A percentile compares a stretch with the other conserved stretches of the same genome.
phyloP scores from a whole-genome alignment of 1,284 basidiomycete species.

The Microbotryum silenes-acaulis region DNA sequence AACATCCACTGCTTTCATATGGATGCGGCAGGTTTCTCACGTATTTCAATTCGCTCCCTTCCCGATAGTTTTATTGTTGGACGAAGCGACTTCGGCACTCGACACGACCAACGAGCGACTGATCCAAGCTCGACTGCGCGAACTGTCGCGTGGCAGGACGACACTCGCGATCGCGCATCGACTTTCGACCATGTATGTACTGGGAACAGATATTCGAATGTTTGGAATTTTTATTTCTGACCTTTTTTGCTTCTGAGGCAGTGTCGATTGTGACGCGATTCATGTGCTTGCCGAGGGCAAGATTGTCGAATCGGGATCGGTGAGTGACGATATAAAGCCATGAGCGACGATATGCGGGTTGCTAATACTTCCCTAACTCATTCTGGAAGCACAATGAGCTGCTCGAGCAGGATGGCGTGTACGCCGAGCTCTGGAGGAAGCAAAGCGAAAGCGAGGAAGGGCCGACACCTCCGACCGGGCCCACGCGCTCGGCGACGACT shows the following conservation, averaged over 20 bases:
- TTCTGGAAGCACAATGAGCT: neutral
- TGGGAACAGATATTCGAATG: slow-evolving; percentile 23
- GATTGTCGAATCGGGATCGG: slow-evolving; percentile 62
- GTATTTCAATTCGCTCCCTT: too few relatives aligned
- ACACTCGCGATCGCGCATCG: slow-evolving; percentile 72
- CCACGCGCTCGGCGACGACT: too few relatives aligned
- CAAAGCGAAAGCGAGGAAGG: too few relatives aligned
- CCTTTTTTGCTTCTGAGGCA: slow-evolving; percentile 34
- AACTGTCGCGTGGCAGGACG: slow-evolving; percentile 57
- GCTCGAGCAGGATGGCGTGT: slow-evolving; percentile 28
- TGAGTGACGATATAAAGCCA: neutral
- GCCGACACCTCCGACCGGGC: too few relatives aligned
- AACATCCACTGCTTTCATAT: slow-evolving; percentile 45
- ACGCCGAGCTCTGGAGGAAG: slow-evolving; percentile 12
- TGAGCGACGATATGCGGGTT: neutral
- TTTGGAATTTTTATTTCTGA: slow-evolving; percentile 10
- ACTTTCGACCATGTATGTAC: slow-evolving; percentile 53
- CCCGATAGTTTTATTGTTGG: slow-evolving; percentile 21
- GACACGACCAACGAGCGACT: slow-evolving; percentile 76
- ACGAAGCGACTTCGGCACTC: slow-evolving; percentile 52
- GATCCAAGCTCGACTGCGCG: slow-evolving; percentile 72
- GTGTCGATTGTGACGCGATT: slow-evolving; percentile 64
- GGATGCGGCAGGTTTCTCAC: too few relatives aligned
- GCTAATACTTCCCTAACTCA: neutral
- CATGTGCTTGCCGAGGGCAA: slow-evolving; percentile 45